Evolutionary conservation across 345 rosid species (phyloP).

Genomic region (Boechera divaricarpa): DNA sequence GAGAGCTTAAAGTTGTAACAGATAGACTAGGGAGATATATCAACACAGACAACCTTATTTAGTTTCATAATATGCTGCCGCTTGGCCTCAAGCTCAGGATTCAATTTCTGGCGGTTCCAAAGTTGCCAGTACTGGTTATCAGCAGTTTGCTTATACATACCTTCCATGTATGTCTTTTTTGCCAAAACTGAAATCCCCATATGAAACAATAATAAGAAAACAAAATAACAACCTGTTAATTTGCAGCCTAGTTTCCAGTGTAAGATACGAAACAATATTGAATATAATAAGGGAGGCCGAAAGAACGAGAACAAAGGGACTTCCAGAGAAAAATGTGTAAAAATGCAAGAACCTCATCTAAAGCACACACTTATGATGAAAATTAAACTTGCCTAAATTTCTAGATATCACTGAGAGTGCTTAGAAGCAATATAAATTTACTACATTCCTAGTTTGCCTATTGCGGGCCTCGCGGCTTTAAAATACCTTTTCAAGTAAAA

Average conservation of each 20-base stretch:
- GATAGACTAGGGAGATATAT: conserved; percentile 25
- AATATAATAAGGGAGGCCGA: neutral
- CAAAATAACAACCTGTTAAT: neutral
- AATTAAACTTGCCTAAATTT: conserved; percentile 30
- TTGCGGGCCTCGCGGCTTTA: neutral
- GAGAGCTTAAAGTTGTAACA: conserved; percentile 30
- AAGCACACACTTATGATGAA: conserved; percentile 10
- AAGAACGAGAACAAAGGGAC: conserved; percentile 15
- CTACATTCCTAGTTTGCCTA: conserved; percentile 14
- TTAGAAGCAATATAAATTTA: conserved; percentile 4
- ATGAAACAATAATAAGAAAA: conserved; percentile 30
- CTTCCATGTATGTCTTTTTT: conserved; percentile 75
- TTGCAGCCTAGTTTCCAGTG: conserved; percentile 34
- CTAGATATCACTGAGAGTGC: conserved; percentile 24
- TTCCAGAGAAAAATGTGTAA: conserved; percentile 27
- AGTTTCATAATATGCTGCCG: conserved; percentile 60
- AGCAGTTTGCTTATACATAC: conserved; percentile 82
- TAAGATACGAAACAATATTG: conserved; percentile 10
- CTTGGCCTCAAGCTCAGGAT: conserved; percentile 86
- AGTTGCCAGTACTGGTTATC: conserved; percentile 84
- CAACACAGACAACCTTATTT: conserved; percentile 63
- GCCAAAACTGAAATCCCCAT: conserved; percentile 70
- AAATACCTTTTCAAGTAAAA: neutral
- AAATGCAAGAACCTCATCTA: conserved; percentile 23
- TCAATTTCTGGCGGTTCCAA: conserved; percentile 87